Percentiles rank a stretch among this genome's conserved stretches.
Evolutionary conservation across 2,329 filamentous ascomycete species (phyloP).

Genomic region (Alternaria arborescens): DNA sequence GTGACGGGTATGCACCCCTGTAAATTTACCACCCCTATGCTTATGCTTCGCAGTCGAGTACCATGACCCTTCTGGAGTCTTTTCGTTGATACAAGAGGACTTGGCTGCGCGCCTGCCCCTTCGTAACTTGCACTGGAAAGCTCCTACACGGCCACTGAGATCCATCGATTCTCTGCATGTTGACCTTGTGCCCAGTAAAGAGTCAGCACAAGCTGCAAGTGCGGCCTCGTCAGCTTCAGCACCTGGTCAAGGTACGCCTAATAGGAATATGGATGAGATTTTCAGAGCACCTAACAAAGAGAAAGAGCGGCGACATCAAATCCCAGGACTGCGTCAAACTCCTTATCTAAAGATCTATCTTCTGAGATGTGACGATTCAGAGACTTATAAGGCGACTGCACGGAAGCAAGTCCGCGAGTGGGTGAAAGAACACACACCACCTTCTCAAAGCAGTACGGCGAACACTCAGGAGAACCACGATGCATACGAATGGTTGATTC

Average conservation of each 20-base stretch:
- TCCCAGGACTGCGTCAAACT: slow-evolving; percentile 89
- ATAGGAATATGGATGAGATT: slow-evolving; percentile 38
- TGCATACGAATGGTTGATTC: slow-evolving; percentile 92
- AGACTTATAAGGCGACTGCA: slow-evolving; percentile 84
- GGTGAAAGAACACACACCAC: slow-evolving; percentile 77
- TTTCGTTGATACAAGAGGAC: slow-evolving; percentile 79
- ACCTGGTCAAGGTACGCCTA: slow-evolving; percentile 29
- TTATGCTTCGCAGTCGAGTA: slow-evolving; percentile 77
- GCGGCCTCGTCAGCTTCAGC: slow-evolving; percentile 35
- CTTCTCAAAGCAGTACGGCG: slow-evolving; percentile 62
- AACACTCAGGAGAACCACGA: slow-evolving; percentile 90
- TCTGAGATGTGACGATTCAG: slow-evolving; percentile 93
- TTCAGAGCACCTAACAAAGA: slow-evolving; percentile 31
- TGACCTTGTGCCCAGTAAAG: slow-evolving; percentile 74
- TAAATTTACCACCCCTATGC: slow-evolving; percentile 14
- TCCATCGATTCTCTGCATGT: slow-evolving; percentile 94
- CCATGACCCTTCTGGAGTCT: slow-evolving; percentile 90
- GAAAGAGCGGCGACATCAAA: slow-evolving; percentile 82
- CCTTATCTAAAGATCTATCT: slow-evolving; percentile 93
- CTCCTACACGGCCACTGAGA: slow-evolving; percentile 85
- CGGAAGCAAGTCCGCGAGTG: slow-evolving; percentile 86
- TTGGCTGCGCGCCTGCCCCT: slow-evolving; percentile 82
- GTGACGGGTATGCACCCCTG: slow-evolving; percentile 55
- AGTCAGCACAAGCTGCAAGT: slow-evolving; percentile 50
- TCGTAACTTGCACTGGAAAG: slow-evolving; percentile 96